Percentiles rank a stretch among this genome's conserved stretches.
These are phyloP conservation scores for Shiraia bambusicola DNA, from an alignment of 2,329 filamentous ascomycete species.

Conservation along the genomic window DNA sequence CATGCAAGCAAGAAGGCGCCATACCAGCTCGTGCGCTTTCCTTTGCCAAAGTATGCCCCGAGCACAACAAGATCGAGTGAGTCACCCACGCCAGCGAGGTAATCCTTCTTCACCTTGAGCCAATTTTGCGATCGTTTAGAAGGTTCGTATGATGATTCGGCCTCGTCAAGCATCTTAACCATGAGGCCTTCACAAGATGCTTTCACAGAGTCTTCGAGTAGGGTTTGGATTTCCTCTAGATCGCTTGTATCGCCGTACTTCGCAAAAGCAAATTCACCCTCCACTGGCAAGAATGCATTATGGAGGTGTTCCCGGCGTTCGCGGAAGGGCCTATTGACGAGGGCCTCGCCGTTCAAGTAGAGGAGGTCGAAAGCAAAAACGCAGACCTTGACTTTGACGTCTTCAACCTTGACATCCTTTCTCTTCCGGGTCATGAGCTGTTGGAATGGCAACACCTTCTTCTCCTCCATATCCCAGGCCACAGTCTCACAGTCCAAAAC, in stretches of 20 bases:
- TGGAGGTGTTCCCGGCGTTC: conserved; percentile 78
- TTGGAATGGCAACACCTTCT: conserved; percentile 96
- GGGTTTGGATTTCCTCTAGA: conserved; percentile 86
- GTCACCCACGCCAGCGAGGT: conserved; percentile 89
- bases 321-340: conserved; percentile 83
- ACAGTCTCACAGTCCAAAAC: conserved; percentile 99
- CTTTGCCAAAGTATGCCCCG: conserved; percentile 90
- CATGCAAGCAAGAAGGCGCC: conserved; percentile 94
- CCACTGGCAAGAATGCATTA: conserved; percentile 70
- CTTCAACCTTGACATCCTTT: conserved; percentile 93
- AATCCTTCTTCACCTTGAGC: conserved; percentile 99
- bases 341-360: conserved; percentile 85
- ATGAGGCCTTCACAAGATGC: conserved; percentile 96
- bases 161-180: conserved; percentile 98
- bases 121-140: conserved; percentile 96
- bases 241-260: conserved; percentile 84
- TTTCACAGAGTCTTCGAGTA: conserved; percentile 93
- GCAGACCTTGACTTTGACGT: conserved; percentile 95
- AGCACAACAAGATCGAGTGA: conserved; percentile 95
- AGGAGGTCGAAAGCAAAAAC: conserved; percentile 95
- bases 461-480: conserved; percentile 91
- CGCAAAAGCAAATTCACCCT: conserved; percentile 91
- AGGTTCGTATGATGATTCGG: conserved; percentile 91
- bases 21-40: conserved; percentile 93
- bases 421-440: conserved; percentile 97